Evolutionary conservation across 495 filamentous ascomycete genomes (phyloP).

Genomic region (Lasiosphaeria miniovina): DNA sequence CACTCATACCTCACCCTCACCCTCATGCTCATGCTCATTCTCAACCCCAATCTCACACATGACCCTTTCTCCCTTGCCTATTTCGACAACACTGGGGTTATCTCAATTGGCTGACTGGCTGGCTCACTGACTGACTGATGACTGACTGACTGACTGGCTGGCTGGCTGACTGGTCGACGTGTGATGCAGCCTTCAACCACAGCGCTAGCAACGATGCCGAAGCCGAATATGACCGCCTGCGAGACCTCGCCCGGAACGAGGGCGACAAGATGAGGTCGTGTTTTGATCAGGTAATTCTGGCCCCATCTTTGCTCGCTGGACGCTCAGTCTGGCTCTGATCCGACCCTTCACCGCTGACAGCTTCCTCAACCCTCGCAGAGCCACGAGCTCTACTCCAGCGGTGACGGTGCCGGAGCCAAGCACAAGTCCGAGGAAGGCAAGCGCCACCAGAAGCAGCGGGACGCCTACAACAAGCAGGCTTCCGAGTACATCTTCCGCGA

Average conservation of each 20-base stretch:
- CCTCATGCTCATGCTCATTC: background rate
- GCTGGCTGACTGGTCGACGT: background rate
- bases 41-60: background rate
- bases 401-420: constrained; percentile 78
- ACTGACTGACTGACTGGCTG: background rate
- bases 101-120: too few relatives aligned
- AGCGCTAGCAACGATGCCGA: constrained; percentile 62
- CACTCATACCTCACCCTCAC: too few relatives aligned
- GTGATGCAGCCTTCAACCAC: constrained; percentile 76
- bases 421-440: constrained; percentile 81
- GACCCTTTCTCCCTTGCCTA: background rate
- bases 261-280: constrained; percentile 70
- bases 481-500: constrained; percentile 91
- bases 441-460: constrained; percentile 70
- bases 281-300: constrained; percentile 59
- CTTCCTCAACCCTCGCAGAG: constrained; percentile 43
- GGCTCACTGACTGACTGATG: background rate
- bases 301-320: background rate
- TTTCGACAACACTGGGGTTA: background rate
- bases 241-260: constrained; percentile 76
- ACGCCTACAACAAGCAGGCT: constrained; percentile 81
- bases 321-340: background rate
- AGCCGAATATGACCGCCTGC: constrained; percentile 88
- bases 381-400: constrained; percentile 72
- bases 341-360: background rate